Evolutionary conservation across 1,284 basidiomycete species (phyloP), one percentile per base, ranked within the genome.

Genomic region (Fomitopsis betulina): DNA sequence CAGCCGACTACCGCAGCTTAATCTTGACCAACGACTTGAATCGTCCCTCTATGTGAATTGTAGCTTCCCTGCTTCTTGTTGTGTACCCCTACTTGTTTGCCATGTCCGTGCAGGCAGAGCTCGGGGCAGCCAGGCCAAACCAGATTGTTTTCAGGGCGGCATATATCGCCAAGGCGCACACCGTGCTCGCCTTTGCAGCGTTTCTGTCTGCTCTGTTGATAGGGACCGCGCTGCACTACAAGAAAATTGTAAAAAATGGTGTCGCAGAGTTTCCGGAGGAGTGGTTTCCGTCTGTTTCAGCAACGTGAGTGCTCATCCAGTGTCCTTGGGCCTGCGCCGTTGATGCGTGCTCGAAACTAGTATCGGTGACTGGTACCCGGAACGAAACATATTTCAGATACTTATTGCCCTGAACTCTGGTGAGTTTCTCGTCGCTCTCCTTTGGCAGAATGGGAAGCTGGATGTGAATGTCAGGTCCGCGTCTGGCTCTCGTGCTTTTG

Each of bases 271-370:
- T 90, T 70, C 94, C 94, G 0, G 75, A 94, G 40, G 94, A 96
- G 70, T 96, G 91, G 91, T 94, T 93, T 68, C 94, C 94, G 6
- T 94, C 91, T 3, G 94, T 97, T 3, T 96, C 93, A 30, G 93
- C 94, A 9, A 93, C 93, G 89, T 93, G 70, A 68, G 88, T 79
- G n/a, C 40, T 33, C 37, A 27, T 49, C 27, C 61, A 35, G n/a
- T 59, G 49, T 8, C 8, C 30, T 6, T 12, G 51, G 55, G 19
- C 38, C 10, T 17, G 27, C 40, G 25, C 35, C 30, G 19, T 15
- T 10, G 5, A 23, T n/a, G 25, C 3, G 8, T 40, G 5, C 2
- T 1, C 17, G 1, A 2, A 12, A 45, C 30, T 59, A 93, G 91
- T 2, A 91, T 95, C 61, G 94, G 94, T 2, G 94, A 97, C 75